These are phyloP conservation scores for Canna indica DNA, from an alignment of 176 grass and related monocot genomes.

Conservation along the genomic window DNA sequence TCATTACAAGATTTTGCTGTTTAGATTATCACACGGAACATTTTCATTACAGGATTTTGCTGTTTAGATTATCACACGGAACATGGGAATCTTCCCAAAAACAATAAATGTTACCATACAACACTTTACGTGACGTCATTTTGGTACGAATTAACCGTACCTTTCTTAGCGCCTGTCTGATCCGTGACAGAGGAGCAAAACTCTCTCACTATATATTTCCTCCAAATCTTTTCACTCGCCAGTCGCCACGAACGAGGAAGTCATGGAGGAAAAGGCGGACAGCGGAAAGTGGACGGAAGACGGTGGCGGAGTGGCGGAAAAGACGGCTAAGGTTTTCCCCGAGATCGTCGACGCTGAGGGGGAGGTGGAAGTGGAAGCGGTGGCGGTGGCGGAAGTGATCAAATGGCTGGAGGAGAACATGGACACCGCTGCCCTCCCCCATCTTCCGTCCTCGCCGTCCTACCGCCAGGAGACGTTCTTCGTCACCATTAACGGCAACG, in stretches of 20 bases:
- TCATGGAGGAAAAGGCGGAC: neutral
- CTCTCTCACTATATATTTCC: neutral
- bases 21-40: neutral
- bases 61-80: neutral
- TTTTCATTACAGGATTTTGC: neutral
- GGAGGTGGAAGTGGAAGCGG: conserved; percentile 35
- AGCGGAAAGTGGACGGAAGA: neutral
- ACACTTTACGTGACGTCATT: neutral
- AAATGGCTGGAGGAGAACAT: conserved; percentile 75
- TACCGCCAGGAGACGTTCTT: conserved; percentile 21
- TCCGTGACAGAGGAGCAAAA: neutral
- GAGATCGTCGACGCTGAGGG: neutral
- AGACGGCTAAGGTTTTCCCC: neutral
- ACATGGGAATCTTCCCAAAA: neutral
- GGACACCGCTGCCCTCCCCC: neutral
- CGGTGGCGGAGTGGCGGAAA: neutral
- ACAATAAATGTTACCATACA: too few relatives aligned
- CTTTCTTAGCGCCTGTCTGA: neutral
- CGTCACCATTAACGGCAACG: conserved; percentile 72
- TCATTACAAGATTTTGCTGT: neutral
- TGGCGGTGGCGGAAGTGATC: conserved; percentile 56
- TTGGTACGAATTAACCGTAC: neutral
- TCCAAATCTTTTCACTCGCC: neutral
- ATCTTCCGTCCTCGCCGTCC: neutral
- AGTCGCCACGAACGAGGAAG: neutral